A percentile compares a stretch with the other conserved stretches of the same genome.
These are phyloP conservation scores for Zygosaccharomyces lentus DNA, from an alignment of 805 yeast genomes.

Conservation along the genomic window DNA sequence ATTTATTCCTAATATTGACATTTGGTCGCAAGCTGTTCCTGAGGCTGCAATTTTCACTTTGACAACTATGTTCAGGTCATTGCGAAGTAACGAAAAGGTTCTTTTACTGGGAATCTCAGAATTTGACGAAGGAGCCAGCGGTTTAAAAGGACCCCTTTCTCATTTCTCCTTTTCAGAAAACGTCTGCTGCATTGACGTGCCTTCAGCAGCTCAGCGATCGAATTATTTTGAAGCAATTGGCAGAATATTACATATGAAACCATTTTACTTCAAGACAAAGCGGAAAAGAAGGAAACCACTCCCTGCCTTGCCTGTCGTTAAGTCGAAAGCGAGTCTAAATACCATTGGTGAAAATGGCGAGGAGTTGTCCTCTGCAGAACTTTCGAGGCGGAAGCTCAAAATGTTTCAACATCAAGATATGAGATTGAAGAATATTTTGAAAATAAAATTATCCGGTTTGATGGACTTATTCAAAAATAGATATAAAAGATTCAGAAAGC, in stretches of 20 bases:
- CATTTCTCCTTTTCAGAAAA: conserved; percentile 35
- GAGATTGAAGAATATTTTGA: conserved; percentile 76
- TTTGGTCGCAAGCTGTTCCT: conserved; percentile 67
- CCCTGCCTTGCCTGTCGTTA: conserved; percentile 38
- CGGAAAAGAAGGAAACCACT: conserved; percentile 43
- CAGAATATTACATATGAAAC: conserved; percentile 58
- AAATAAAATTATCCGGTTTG: conserved; percentile 77
- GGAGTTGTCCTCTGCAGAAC: conserved; percentile 33
- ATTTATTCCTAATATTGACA: conserved; percentile 75
- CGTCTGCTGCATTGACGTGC: conserved; percentile 47
- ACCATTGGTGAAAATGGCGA: conserved; percentile 28
- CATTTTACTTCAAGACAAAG: conserved; percentile 64
- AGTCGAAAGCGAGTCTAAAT: conserved; percentile 20
- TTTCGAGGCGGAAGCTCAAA: conserved; percentile 42
- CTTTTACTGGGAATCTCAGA: conserved; percentile 72
- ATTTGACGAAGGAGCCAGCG: conserved; percentile 42
- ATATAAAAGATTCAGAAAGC: conserved; percentile 86
- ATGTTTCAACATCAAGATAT: conserved; percentile 59
- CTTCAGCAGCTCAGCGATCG: conserved; percentile 45
- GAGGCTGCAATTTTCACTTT: conserved; percentile 69
- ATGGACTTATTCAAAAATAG: conserved; percentile 87
- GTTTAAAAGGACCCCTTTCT: conserved; percentile 35
- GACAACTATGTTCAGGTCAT: conserved; percentile 59
- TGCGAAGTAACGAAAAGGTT: conserved; percentile 68
- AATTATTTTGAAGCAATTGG: conserved; percentile 55